A percentile compares a stretch with the other conserved stretches of the same genome.
Evolutionary conservation across 805 yeast genomes (phyloP).

Genomic region (Kuraishia molischiana): DNA sequence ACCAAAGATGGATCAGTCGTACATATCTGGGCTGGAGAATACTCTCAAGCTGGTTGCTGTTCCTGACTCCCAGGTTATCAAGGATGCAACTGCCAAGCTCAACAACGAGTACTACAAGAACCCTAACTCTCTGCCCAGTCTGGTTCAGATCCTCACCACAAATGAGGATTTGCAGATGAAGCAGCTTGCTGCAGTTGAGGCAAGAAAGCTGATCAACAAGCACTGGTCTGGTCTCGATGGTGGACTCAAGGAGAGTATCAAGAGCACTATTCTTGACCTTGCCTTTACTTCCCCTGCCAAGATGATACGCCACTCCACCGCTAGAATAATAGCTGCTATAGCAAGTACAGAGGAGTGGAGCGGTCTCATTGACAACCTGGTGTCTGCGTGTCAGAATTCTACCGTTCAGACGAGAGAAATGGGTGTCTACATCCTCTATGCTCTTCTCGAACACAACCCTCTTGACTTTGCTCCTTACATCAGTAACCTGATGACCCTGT

Average conservation of each 20-base stretch:
- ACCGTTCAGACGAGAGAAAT: conserved; percentile 40
- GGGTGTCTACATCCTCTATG: conserved; percentile 69
- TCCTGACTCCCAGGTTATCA: conserved; percentile 76
- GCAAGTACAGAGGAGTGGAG: conserved; percentile 68
- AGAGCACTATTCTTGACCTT: conserved; percentile 55
- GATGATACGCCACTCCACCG: conserved; percentile 76
- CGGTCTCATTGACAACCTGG: conserved; percentile 61
- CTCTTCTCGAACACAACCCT: conserved; percentile 66
- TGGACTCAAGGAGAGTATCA: conserved; percentile 46
- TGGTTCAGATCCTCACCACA: conserved; percentile 71
- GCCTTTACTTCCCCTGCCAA: conserved; percentile 55
- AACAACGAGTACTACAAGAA: conserved; percentile 66
- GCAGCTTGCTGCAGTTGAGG: conserved; percentile 95
- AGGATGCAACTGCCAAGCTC: conserved; percentile 70
- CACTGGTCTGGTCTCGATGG: conserved; percentile 58
- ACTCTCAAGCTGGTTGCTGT: conserved; percentile 70
- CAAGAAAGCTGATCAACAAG: conserved; percentile 67
- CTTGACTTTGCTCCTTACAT: conserved; percentile 47
- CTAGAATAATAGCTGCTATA: conserved; percentile 83
- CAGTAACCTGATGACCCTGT: conserved; percentile 61
- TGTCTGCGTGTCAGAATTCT: conserved; percentile 52
- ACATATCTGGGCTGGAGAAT: conserved; percentile 61
- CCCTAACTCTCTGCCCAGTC: conserved; percentile 67
- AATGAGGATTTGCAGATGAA: conserved; percentile 63
- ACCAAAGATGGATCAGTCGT: conserved; percentile 55